Evolutionary conservation across 495 filamentous ascomycete species (phyloP).

Genomic region (Penicillium desertorum): DNA sequence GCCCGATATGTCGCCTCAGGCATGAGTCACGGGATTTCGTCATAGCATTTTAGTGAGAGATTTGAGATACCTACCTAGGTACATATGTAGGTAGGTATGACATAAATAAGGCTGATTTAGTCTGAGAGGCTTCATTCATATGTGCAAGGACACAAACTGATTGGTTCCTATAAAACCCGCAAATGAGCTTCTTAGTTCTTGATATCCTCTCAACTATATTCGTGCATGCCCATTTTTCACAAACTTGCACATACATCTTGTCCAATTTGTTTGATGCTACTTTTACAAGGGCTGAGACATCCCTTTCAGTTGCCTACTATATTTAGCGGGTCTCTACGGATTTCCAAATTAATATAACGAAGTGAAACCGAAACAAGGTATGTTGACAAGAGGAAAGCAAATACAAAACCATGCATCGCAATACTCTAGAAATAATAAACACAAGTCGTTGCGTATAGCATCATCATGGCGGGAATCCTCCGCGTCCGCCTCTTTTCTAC

Average conservation of each 20-base stretch:
- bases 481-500: constrained; percentile 32
- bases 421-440: constrained; percentile 25
- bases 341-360: neutral
- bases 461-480: constrained; percentile 28
- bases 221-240: neutral
- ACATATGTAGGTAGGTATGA: too few relatives aligned
- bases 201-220: neutral
- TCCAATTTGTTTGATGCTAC: neutral
- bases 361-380: constrained; percentile 15
- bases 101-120: too few relatives aligned
- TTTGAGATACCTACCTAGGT: neutral
- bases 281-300: too few relatives aligned
- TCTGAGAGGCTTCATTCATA: neutral
- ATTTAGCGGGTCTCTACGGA: neutral
- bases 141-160: neutral
- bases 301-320: neutral
- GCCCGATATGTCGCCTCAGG: constrained; percentile 32
- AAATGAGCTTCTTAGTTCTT: neutral
- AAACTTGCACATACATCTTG: neutral
- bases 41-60: neutral
- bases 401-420: constrained; percentile 25
- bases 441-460: constrained; percentile 31
- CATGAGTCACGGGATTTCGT: constrained; percentile 21
- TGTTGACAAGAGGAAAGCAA: constrained; percentile 17
- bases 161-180: neutral